Conservation (phyloP, 1,139 yeast species). For the Hyphopichia burtonii region DNA sequence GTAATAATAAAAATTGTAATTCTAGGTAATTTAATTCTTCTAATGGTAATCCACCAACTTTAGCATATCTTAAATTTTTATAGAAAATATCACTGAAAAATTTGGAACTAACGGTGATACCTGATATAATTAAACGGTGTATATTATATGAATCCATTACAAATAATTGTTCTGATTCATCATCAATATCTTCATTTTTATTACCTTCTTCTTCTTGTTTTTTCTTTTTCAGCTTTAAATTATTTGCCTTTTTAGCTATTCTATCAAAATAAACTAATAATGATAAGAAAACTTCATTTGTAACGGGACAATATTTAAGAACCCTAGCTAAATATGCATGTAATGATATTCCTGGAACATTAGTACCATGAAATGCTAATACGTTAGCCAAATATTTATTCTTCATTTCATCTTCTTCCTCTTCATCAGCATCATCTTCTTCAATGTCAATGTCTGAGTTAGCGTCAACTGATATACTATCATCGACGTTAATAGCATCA, state of each 20-base stretch:
- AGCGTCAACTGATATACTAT: slow-evolving; percentile 4
- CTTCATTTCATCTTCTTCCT: slow-evolving; percentile 46
- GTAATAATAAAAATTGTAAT: slow-evolving; percentile 76
- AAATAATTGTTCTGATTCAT: slow-evolving; percentile 57
- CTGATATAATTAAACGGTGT: slow-evolving; percentile 92
- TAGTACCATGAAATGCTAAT: slow-evolving; percentile 91
- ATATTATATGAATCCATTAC: slow-evolving; percentile 96
- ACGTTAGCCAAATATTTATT: slow-evolving; percentile 69
- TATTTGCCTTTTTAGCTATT: slow-evolving; percentile 84
- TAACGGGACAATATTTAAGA: slow-evolving; percentile 93
- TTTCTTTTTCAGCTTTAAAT: slow-evolving; percentile 29
- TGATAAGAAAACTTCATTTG: slow-evolving; percentile 91
- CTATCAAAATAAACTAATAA: slow-evolving; percentile 91
- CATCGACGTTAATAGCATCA: slow-evolving; percentile 9
- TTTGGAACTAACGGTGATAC: slow-evolving; percentile 93
- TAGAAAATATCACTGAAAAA: slow-evolving; percentile 95
- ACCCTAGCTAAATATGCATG: slow-evolving; percentile 89
- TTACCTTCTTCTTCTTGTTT: slow-evolving; percentile 7
- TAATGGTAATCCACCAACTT: slow-evolving; percentile 94
- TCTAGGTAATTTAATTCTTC: slow-evolving; percentile 93
- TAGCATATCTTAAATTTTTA: slow-evolving; percentile 93
- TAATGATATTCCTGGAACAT: slow-evolving; percentile 88
- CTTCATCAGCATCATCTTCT: slow-evolving; percentile 30
- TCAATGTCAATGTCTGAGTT: slow-evolving; percentile 13
- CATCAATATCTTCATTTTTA: slow-evolving; percentile 6